Evolutionary conservation across 768 basidiomycete genomes (phyloP).

Genomic region (Basidioascus undulatus): DNA sequence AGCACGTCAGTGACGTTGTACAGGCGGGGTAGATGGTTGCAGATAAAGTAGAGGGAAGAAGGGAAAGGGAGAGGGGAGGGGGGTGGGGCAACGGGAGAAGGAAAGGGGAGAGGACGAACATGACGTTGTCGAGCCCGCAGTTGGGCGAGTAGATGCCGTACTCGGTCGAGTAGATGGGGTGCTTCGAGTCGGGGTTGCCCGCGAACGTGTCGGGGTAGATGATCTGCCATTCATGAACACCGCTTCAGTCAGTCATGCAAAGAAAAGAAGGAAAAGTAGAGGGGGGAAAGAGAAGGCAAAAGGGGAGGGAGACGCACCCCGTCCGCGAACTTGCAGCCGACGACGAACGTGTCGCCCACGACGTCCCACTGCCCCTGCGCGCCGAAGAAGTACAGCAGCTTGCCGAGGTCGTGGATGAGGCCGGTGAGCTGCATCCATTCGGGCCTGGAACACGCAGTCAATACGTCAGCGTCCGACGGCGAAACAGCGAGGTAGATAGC

Average conservation of each 20-base stretch:
- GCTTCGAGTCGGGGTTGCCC: conserved; percentile 42
- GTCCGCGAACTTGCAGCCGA: conserved; percentile 67
- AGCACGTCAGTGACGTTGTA: conserved; percentile 5
- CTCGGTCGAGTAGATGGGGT: conserved; percentile 42
- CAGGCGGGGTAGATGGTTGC: not conserved
- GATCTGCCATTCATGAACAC: too few relatives aligned
- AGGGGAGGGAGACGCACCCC: too few relatives aligned
- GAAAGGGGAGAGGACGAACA: conserved; percentile 17
- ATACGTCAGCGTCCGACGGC: too few relatives aligned
- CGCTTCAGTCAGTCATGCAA: too few relatives aligned
- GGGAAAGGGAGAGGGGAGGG: not conserved
- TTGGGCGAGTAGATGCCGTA: conserved; percentile 51
- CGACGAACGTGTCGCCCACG: conserved; percentile 62
- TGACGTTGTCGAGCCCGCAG: conserved; percentile 64
- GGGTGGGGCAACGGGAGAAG: not conserved
- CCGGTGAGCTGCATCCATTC: conserved; percentile 34
- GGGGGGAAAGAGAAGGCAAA: too few relatives aligned
- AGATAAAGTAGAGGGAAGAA: not conserved
- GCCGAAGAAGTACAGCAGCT: conserved; percentile 49
- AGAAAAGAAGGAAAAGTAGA: not conserved
- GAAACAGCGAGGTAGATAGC: not conserved
- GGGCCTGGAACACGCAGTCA: too few relatives aligned
- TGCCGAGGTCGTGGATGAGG: conserved; percentile 71
- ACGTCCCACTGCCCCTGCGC: conserved; percentile 72
- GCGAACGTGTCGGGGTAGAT: conserved; percentile 57